These are phyloP conservation scores for Pyrus bretschneideri DNA, from an alignment of 306 rosid genomes.

Conservation along the genomic window DNA sequence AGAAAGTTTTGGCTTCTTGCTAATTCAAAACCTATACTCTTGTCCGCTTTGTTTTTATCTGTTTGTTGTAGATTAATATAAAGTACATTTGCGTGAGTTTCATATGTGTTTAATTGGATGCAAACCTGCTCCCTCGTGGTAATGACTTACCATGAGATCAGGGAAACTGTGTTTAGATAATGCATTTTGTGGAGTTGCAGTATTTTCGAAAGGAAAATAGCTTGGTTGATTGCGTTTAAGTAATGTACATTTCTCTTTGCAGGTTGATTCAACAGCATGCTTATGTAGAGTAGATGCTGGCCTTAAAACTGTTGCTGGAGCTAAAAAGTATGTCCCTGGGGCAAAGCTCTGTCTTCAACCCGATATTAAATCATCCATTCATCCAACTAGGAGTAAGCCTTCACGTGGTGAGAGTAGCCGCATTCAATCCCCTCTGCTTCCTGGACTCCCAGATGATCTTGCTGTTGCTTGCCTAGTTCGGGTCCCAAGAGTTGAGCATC, in stretches of 20 bases:
- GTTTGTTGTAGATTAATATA: neutral
- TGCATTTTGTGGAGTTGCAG: slow-evolving; percentile 4
- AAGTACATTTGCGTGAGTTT: neutral
- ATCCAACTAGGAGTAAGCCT: slow-evolving; percentile 73
- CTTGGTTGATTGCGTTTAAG: neutral
- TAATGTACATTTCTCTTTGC: slow-evolving; percentile 21
- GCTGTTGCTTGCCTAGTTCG: slow-evolving; percentile 83
- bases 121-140: neutral
- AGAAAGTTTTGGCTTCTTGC: neutral
- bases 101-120: neutral
- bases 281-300: slow-evolving; percentile 83
- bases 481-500: slow-evolving; percentile 74
- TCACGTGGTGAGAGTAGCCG: slow-evolving; percentile 68
- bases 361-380: slow-evolving; percentile 76
- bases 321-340: slow-evolving; percentile 74
- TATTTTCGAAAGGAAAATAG: neutral
- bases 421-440: slow-evolving; percentile 74
- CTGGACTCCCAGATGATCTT: slow-evolving; percentile 88
- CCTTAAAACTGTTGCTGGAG: slow-evolving; percentile 72
- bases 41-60: neutral
- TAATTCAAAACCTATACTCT: neutral
- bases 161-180: neutral
- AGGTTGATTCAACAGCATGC: slow-evolving; percentile 88
- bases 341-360: slow-evolving; percentile 84
- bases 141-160: neutral